Evolutionary conservation across 2,329 filamentous ascomycete species (phyloP).

Genomic region (Penicillium sp.): DNA sequence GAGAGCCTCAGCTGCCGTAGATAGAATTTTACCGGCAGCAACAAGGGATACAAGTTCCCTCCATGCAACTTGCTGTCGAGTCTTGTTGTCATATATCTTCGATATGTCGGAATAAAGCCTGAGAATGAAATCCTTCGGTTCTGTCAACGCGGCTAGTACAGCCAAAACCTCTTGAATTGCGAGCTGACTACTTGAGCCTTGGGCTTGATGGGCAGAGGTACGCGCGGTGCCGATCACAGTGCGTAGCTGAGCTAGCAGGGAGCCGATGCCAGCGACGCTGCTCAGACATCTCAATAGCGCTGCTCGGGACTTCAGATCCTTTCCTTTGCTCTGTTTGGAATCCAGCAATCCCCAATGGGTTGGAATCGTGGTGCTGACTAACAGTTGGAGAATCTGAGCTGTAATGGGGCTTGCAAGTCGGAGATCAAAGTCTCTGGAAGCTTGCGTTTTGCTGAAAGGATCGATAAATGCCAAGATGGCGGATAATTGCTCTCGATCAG

Average conservation of each 20-base stretch:
- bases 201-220: constrained; percentile 27
- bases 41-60: constrained; percentile 62
- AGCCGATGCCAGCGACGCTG: constrained; percentile 76
- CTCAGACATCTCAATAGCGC: constrained; percentile 65
- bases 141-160: constrained; percentile 45
- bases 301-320: constrained; percentile 29
- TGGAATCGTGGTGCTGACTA: constrained; percentile 74
- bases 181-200: constrained; percentile 37
- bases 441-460: constrained; percentile 27
- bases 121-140: constrained; percentile 44
- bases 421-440: constrained; percentile 55
- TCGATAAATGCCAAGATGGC: constrained; percentile 38
- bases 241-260: constrained; percentile 70
- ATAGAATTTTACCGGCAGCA: constrained; percentile 62
- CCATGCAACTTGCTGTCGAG: constrained; percentile 60
- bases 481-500: constrained; percentile 36
- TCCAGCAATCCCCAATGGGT: constrained; percentile 76
- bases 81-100: constrained; percentile 39
- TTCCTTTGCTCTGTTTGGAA: constrained; percentile 18
- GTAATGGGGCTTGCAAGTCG: constrained; percentile 65
- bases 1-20: constrained; percentile 58
- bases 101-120: constrained; percentile 51
- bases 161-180: constrained; percentile 39
- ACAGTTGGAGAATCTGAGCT: constrained; percentile 72
- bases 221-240: constrained; percentile 51